Percentiles rank a stretch among this genome's conserved stretches.
Evolutionary conservation across 1,284 basidiomycete species (phyloP).

Genomic region (Ustilago cynodontis): DNA sequence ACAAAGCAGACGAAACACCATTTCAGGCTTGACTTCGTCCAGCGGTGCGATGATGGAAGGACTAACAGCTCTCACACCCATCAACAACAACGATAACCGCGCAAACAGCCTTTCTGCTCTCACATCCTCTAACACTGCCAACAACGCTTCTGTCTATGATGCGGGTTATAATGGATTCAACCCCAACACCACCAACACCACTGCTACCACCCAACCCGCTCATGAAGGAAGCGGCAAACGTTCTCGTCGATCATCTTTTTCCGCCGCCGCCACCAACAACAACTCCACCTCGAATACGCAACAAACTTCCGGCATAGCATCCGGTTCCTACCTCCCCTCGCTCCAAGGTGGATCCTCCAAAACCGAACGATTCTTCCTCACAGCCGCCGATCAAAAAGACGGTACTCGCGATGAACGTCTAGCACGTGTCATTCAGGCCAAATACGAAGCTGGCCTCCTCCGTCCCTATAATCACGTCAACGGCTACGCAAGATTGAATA

Average conservation of each 20-base stretch:
- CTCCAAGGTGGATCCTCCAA: conserved; percentile 57
- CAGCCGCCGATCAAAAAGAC: conserved; percentile 92
- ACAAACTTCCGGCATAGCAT: neutral
- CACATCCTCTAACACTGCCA: neutral
- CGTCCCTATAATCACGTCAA: conserved; percentile 94
- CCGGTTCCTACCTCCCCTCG: conserved; percentile 41
- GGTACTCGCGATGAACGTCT: conserved; percentile 91
- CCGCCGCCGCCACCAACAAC: conserved; percentile 11
- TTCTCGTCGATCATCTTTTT: conserved; percentile 48
- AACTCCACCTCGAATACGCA: neutral
- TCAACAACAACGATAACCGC: conserved; percentile 16
- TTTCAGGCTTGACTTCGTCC: conserved; percentile 15
- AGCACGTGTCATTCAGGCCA: conserved; percentile 91
- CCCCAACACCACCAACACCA: neutral
- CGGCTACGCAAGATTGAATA: conserved; percentile 65
- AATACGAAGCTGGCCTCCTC: conserved; percentile 93
- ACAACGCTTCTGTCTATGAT: neutral
- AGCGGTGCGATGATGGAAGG: conserved; percentile 19
- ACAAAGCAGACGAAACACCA: conserved; percentile 40
- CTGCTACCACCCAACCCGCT: neutral
- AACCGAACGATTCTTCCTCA: conserved; percentile 86
- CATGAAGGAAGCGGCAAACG: conserved; percentile 22
- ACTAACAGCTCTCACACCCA: conserved; percentile 29
- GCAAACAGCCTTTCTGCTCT: neutral
- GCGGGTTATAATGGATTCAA: neutral